Percentiles rank a stretch among this genome's conserved stretches.
Evolutionary conservation across 202 grass and related monocot species (phyloP).

Genomic region (Zizania palustris): DNA sequence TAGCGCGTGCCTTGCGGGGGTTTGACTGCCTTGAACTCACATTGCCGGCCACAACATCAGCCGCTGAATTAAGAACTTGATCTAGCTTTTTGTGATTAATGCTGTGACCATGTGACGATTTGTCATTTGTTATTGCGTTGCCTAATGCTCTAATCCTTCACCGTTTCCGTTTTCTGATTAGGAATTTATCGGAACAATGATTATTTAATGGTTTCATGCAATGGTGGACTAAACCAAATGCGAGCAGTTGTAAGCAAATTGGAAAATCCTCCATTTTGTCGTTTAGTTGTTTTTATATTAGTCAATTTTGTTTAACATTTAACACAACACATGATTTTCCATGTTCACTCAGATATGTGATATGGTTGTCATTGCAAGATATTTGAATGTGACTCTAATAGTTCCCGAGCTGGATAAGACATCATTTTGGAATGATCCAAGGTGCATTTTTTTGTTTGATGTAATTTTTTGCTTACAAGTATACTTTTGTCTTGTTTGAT

Average conservation of each 20-base stretch:
- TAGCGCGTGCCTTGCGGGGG: slow-evolving; percentile 17
- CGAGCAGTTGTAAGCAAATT: slow-evolving; percentile 69
- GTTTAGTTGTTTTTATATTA: slow-evolving; percentile 3
- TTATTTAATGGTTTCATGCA: slow-evolving; percentile 67
- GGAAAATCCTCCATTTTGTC: slow-evolving; percentile 23
- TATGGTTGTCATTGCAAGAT: slow-evolving; percentile 87
- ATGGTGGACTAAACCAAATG: slow-evolving; percentile 72
- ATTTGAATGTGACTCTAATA: slow-evolving; percentile 84
- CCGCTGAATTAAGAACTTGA: not conserved
- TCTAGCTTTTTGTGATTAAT: not conserved
- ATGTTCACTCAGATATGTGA: slow-evolving; percentile 85
- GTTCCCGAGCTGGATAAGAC: slow-evolving; percentile 88
- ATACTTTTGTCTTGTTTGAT: not conserved
- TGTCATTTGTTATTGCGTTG: not conserved
- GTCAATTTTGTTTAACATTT: slow-evolving; percentile 14
- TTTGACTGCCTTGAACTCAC: not conserved
- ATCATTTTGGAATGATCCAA: slow-evolving; percentile 90
- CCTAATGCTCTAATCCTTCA: not conserved
- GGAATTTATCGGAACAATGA: slow-evolving; percentile 62
- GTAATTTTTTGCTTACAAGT: not conserved
- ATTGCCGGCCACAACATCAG: not conserved
- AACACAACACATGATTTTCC: slow-evolving; percentile 14
- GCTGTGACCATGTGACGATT: not conserved
- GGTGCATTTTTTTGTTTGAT: slow-evolving; percentile 49
- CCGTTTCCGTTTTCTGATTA: slow-evolving; percentile 24